Conservation (phyloP, 768 basidiomycete species). For the Tylopilus plumbeoviolaceoides region DNA sequence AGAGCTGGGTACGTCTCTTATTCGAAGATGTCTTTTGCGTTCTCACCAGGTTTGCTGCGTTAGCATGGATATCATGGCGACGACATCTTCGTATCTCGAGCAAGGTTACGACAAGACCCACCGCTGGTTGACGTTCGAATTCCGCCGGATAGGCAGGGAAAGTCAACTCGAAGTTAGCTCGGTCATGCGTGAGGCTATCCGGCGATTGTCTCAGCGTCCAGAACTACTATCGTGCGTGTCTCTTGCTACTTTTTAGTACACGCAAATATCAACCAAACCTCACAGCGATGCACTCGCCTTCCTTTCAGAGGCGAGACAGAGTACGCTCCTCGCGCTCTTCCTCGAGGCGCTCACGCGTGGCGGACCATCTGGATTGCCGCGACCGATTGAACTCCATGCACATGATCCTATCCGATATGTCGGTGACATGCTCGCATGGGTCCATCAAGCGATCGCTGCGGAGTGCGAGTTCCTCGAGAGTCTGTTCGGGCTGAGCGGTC, state of each 20-base stretch:
- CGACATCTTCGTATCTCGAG: constrained; percentile 79
- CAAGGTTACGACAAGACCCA: constrained; percentile 87
- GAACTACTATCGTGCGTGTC: constrained; percentile 54
- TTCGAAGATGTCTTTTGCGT: neutral
- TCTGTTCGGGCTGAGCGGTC: constrained; percentile 64
- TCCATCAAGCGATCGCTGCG: constrained; percentile 92
- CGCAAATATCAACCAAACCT: neutral
- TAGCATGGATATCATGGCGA: constrained; percentile 86
- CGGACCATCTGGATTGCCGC: constrained; percentile 76
- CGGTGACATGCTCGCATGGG: constrained; percentile 98
- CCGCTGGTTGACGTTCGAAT: constrained; percentile 82
- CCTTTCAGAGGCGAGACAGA: constrained; percentile 80
- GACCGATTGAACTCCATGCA: constrained; percentile 96
- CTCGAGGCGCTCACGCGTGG: constrained; percentile 85
- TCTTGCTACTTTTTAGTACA: neutral
- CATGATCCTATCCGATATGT: constrained; percentile 96
- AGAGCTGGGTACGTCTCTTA: constrained; percentile 58
- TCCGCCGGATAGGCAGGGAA: constrained; percentile 73
- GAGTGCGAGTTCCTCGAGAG: constrained; percentile 92
- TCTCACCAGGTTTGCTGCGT: neutral
- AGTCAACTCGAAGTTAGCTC: constrained; percentile 64
- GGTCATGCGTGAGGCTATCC: constrained; percentile 67
- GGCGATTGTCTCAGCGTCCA: constrained; percentile 69
- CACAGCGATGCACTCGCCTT: constrained; percentile 67
- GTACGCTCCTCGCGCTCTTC: constrained; percentile 77